Base-by-base conservation (phyloP, 2,329 filamentous ascomycete species). In the Cercospora sojina region DNA sequence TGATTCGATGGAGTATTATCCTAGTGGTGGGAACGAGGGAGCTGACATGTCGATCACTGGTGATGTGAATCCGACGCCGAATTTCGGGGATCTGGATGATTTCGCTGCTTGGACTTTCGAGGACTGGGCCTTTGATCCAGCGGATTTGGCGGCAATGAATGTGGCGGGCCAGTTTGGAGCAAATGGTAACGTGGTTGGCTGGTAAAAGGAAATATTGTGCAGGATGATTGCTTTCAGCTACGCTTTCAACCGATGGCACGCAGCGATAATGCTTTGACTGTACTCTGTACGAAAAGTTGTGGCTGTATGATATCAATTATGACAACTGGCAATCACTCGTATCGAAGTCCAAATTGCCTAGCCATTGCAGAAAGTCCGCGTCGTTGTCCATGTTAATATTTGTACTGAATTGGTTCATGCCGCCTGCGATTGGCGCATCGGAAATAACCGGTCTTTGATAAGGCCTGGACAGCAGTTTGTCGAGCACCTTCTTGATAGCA, bases 21-120 rank as follows among this genome's bases (percentile, higher is more conserved):
- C 60, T 27, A n/a, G 55, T 6, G 43, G 23, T 49, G 58, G 25
- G 7, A 27, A 61, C 12, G 49, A 57, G n/a, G 43, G 12, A 13
- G 68, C 49, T 27, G 64, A 35, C 13, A 32, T n/a, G 12, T 38
- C 59, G 8, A 29, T 64, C 6, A 43, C 43, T 2, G 58, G 67
- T 61, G 16, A 41, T 53, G 20, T 23, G 9, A 25, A 49, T 10
- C 35, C 63, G 18, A 35, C 53, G 25, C 29, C 51, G 20, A 49
- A 49, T 49, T 59, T 72, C 5, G 62, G 75, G 13, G 73, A 76
- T 57, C 49, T 76, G 29, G 75, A 76, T 32, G 74, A 76, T 20
- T 69, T 77, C 13, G 73, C 72, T 23, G 71, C 70, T 1, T 77
- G 75, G 74, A 77, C 73, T 3, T 74, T 76, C 57, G 74, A 75